A percentile compares a stretch with the other conserved stretches of the same genome.
These are phyloP conservation scores for Penicillium simplicissimum DNA, from an alignment of 495 filamentous ascomycete genomes.

Conservation along the genomic window DNA sequence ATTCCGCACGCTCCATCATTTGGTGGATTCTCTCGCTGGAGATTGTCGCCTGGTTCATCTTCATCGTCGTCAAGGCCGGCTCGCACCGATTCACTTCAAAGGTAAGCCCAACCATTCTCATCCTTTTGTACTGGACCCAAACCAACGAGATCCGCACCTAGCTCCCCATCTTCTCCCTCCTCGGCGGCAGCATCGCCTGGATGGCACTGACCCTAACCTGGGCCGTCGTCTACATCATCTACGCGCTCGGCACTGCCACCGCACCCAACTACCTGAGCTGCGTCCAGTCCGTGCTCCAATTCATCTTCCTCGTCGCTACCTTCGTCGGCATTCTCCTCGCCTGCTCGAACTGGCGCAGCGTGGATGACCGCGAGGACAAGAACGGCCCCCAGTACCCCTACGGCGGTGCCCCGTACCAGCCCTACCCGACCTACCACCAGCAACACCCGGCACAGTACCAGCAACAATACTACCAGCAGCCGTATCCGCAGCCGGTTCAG, in stretches of 20 bases:
- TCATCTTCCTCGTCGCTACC: constrained; percentile 25
- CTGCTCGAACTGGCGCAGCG: constrained; percentile 23
- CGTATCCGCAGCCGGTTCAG: background rate
- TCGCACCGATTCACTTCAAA: constrained; percentile 22
- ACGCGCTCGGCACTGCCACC: constrained; percentile 2
- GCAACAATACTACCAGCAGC: constrained; percentile 9
- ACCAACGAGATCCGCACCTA: background rate
- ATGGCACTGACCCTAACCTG: constrained; percentile 21
- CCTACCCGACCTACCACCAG: constrained; percentile 8
- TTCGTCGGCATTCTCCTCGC: constrained; percentile 27
- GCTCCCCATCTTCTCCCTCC: constrained; percentile 17
- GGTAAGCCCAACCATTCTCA: constrained; percentile 11
- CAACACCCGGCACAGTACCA: constrained; percentile 8
- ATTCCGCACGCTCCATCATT: constrained; percentile 13
- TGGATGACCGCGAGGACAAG: constrained; percentile 12
- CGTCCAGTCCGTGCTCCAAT: constrained; percentile 13
- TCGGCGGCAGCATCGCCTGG: constrained; percentile 21
- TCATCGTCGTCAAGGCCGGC: constrained; percentile 24
- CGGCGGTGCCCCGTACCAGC: background rate
- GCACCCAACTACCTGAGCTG: constrained; percentile 15
- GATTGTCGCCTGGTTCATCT: constrained; percentile 24
- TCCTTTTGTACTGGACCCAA: too few species aligned
- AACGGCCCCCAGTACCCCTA: constrained; percentile 14
- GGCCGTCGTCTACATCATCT: constrained; percentile 22
- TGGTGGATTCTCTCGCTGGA: constrained; percentile 26